Evolutionary conservation across 2,329 filamentous ascomycete species (phyloP).

Genomic region (Hymenoscyphus repandus): DNA sequence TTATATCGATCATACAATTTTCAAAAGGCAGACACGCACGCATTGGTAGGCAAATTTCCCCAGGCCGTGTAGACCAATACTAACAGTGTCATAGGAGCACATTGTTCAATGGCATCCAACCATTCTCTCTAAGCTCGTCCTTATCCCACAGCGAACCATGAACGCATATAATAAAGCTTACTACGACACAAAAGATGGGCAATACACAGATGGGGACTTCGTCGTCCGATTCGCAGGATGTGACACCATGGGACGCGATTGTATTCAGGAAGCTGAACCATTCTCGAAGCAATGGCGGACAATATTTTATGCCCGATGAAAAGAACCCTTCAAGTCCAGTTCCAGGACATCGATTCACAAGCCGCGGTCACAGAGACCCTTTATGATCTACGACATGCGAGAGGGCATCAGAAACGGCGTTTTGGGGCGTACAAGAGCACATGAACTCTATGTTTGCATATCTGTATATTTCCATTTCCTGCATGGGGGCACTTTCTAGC

Average conservation of each 20-base stretch:
- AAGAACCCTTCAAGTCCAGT: constrained; percentile 11
- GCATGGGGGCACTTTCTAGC: constrained; percentile 16
- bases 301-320: constrained; percentile 25
- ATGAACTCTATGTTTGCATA: constrained; percentile 21
- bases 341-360: constrained; percentile 12
- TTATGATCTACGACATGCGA: constrained; percentile 27
- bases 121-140: constrained; percentile 79
- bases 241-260: constrained; percentile 53
- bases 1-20: constrained; percentile 94
- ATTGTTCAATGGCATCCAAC: constrained; percentile 97
- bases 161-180: constrained; percentile 64
- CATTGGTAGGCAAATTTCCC: constrained; percentile 57
- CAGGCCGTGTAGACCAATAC: constrained; percentile 6
- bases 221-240: constrained; percentile 76
- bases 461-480: constrained; percentile 19
- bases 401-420: constrained; percentile 22
- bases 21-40: constrained; percentile 88
- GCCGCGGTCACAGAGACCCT: constrained; percentile 13
- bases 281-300: constrained; percentile 32
- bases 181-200: constrained; percentile 43
- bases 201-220: constrained; percentile 80
- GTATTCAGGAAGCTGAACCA: constrained; percentile 60
- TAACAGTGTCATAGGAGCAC: constrained; percentile 56
- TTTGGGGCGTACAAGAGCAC: constrained; percentile 20
- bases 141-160: constrained; percentile 80